These are phyloP conservation scores for Melocanna baccifera DNA, from an alignment of 176 grass and related monocot species.

Conservation along the genomic window DNA sequence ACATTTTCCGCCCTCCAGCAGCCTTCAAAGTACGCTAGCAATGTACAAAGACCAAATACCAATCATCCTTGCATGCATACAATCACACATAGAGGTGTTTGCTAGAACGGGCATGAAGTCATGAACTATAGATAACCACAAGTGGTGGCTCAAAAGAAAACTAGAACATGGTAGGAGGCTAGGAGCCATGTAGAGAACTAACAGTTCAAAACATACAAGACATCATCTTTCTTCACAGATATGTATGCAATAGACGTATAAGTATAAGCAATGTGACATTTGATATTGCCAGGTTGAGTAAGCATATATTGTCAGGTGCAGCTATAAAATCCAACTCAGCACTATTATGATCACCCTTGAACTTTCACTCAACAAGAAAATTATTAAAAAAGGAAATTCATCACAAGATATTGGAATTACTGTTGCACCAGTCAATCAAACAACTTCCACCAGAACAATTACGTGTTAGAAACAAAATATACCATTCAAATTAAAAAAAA, in stretches of 20 bases:
- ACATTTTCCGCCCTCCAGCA: background rate
- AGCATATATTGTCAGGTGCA: background rate
- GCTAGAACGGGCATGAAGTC: background rate
- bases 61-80: background rate
- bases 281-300: background rate
- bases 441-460: conserved; percentile 5
- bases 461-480: background rate
- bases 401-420: background rate
- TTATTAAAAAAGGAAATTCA: background rate
- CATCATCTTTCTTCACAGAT: background rate
- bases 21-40: background rate
- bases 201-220: background rate
- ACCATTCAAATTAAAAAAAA: background rate
- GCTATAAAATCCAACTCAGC: background rate
- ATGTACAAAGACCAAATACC: background rate
- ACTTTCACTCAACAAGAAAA: background rate
- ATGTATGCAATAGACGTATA: background rate
- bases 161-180: background rate
- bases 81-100: background rate
- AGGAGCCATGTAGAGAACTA: background rate
- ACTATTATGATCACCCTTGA: background rate
- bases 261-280: background rate
- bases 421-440: conserved; percentile 5
- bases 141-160: background rate
- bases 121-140: background rate